These are phyloP conservation scores for Colletotrichum karsti DNA, from an alignment of 2,329 filamentous ascomycete genomes.

Conservation along the genomic window DNA sequence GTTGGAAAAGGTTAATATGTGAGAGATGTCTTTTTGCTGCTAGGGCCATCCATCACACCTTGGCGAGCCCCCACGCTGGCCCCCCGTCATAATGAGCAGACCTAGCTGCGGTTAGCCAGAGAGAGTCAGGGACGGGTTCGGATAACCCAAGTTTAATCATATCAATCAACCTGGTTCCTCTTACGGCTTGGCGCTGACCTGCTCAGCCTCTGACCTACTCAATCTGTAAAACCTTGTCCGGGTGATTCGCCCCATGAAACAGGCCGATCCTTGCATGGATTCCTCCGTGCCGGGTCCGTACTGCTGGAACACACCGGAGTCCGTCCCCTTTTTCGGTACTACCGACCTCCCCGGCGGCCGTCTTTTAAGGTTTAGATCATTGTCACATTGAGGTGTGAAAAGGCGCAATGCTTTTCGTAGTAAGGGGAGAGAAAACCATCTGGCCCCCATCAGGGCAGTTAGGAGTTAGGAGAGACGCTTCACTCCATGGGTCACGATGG, in stretches of 20 bases:
- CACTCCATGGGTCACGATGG: background rate
- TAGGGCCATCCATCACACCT: background rate
- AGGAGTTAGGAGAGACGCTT: background rate
- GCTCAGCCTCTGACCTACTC: constrained; percentile 18
- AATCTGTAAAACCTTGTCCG: constrained; percentile 11
- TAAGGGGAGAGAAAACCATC: background rate
- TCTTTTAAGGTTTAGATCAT: constrained; percentile 14
- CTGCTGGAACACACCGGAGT: constrained; percentile 12
- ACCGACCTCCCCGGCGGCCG: constrained; percentile 14
- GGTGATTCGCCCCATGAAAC: constrained; percentile 8
- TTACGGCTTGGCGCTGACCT: constrained; percentile 10
- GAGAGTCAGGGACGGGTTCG: background rate
- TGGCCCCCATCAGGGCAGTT: background rate
- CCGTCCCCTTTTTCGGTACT: constrained; percentile 19
- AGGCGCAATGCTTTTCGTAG: background rate
- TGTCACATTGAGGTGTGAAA: constrained; percentile 1
- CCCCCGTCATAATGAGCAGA: background rate
- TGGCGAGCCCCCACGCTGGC: background rate
- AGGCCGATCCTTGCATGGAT: background rate
- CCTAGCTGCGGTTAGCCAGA: background rate
- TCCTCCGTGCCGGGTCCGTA: background rate
- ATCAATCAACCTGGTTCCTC: constrained; percentile 22
- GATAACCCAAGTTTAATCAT: constrained; percentile 12
- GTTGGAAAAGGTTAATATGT: background rate
- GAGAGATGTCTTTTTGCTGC: background rate